Conservation (phyloP, 345 rosid genomes). For the Eutrema yunnanense region DNA sequence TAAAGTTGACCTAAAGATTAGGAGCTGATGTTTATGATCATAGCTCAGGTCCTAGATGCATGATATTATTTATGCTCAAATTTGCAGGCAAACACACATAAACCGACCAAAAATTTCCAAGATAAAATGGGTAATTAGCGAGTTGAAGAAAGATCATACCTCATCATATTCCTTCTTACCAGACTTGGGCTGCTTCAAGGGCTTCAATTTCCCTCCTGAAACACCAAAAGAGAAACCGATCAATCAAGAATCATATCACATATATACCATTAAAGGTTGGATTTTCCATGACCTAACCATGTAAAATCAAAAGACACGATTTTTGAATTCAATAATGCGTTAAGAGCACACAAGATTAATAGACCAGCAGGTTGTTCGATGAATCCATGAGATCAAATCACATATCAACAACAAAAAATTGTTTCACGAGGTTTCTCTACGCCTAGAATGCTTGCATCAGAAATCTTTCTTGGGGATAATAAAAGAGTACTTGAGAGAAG, state of each 20-base stretch:
- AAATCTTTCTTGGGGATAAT: too few species aligned
- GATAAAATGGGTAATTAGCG: neutral
- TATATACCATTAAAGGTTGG: neutral
- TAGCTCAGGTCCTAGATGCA: neutral
- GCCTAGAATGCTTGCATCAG: too few species aligned
- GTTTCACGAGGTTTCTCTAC: neutral
- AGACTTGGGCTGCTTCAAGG: slow-evolving; percentile 69
- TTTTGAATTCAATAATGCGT: neutral
- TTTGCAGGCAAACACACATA: neutral
- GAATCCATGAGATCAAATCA: neutral
- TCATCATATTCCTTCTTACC: slow-evolving; percentile 76
- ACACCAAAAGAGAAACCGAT: neutral
- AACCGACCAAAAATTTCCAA: neutral
- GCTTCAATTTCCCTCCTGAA: slow-evolving; percentile 74
- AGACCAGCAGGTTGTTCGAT: neutral
- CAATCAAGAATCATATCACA: neutral
- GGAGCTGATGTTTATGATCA: neutral
- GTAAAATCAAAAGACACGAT: neutral
- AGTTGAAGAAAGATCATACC: slow-evolving; percentile 33
- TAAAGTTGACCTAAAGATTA: neutral
- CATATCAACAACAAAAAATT: neutral
- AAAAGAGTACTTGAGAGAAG: too few species aligned
- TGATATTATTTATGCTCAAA: neutral
- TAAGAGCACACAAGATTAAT: neutral
- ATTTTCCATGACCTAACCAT: neutral